Base-by-base conservation (phyloP, 1,284 basidiomycete species). In the Malassezia vespertilionis region DNA sequence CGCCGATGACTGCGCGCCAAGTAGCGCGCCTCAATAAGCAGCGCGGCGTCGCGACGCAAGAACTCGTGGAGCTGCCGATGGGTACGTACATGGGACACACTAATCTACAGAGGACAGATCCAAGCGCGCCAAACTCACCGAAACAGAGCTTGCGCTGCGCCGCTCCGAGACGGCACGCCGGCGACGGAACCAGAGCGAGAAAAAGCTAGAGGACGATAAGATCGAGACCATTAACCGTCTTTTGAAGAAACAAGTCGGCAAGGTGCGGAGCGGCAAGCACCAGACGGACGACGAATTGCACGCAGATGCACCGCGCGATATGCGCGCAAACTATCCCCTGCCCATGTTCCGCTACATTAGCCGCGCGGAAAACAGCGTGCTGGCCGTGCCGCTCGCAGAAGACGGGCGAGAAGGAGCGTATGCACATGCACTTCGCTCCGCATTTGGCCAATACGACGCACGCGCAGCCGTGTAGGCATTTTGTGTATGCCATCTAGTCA, bases 171-270 rank as follows among this genome's bases (percentile, higher is more conserved):
- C 82, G 0, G 85, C 86, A 0, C 76, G 86, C 24, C 84, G 87
- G 66, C 76, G 87, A 35, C 84, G 81, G 62, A 84, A 89, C 58
- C 75, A 89, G 52, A 82, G 79, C 15, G 87, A 89, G 71, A 88
- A 89, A 76, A 86, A 84, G 70, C 75, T 88, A 17, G 85, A 90
- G 66, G 87, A 91, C 61, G 87, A 91, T 70, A 90, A 90, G 78
- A 86, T 62, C 5, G 67, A 60, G 82, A 79, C 87, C 0, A 91
- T 91, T 72, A 90, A 90, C 61, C 81, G 86, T 15, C 77, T 91
- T 3, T 78, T 90, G 24, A 87, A 86, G 69, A 89, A 89, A 64
- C 67, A 69, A 43, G 69, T 67, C 7, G 61, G 63, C 9, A 47
- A 59, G 14, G 53, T 55, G 33, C 42, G 60, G 10, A 60, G 57